Conservation (phyloP, 208 protist species). For the Angomonas ambiguus region DNA sequence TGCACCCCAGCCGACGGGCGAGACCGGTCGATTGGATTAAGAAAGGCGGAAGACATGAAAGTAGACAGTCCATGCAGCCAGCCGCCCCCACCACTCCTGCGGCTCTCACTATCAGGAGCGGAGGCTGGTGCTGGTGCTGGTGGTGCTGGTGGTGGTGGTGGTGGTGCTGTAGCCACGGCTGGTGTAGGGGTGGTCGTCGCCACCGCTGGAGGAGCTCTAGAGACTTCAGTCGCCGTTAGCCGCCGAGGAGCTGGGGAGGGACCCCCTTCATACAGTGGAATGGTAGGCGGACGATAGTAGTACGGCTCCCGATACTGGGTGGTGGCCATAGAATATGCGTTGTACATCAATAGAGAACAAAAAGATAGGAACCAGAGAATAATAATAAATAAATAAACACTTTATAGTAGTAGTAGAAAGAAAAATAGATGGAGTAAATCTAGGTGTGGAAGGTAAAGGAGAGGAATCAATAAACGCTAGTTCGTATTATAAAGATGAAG, state of each 20-base stretch:
- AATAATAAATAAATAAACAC: background rate
- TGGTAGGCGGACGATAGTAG: no score
- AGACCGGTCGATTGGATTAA: background rate
- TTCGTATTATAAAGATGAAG: no score
- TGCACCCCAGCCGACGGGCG: background rate
- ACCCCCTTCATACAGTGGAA: no score
- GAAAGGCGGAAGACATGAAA: background rate
- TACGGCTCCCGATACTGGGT: no score
- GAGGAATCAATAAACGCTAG: no score
- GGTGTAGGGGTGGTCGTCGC: no score
- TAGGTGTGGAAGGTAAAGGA: no score
- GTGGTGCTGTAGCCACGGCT: no score
- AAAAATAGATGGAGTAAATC: background rate
- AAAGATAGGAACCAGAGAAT: background rate
- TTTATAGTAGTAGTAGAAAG: background rate
- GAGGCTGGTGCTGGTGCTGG: background rate
- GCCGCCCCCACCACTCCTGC: background rate
- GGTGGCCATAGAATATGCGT: background rate
- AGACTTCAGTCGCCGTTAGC: no score
- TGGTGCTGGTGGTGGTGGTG: background rate
- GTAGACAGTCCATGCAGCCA: conserved; percentile 11
- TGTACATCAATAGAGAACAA: background rate
- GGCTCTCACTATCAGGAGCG: background rate
- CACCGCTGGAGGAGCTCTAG: no score
- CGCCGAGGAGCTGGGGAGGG: no score